phyloP scores from a whole-genome alignment of 1,139 yeast species.

The Pichia sp. region DNA sequence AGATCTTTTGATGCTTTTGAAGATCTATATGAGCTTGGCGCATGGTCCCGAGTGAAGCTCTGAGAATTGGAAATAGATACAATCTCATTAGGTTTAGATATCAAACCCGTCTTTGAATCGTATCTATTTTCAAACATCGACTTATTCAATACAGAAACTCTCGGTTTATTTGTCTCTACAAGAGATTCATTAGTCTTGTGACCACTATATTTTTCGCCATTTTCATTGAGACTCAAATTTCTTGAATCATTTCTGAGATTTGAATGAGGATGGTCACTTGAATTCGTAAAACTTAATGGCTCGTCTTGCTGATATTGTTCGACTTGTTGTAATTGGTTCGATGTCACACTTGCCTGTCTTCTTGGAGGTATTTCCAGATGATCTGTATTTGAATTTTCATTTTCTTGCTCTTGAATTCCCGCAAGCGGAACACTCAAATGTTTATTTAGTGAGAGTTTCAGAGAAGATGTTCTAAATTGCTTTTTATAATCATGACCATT shows the following conservation, averaged over 20 bases:
- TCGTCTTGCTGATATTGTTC: slow-evolving; percentile 1
- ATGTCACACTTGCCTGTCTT: neutral
- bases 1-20: neutral
- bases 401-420: slow-evolving; percentile 1
- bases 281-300: slow-evolving; percentile 4
- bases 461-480: slow-evolving; percentile 8
- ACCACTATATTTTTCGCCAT: too few species aligned
- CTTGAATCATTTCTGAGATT: neutral
- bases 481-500: slow-evolving; percentile 3
- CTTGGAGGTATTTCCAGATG: neutral
- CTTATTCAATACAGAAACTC: slow-evolving; percentile 22
- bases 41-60: neutral
- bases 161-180: slow-evolving; percentile 8
- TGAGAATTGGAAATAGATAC: neutral
- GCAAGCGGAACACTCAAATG: slow-evolving; percentile 5
- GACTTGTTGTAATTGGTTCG: too few species aligned
- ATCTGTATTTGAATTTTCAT: too few species aligned
- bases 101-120: slow-evolving; percentile 8
- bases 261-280: neutral
- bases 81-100: neutral
- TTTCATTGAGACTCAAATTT: neutral
- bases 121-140: slow-evolving; percentile 18
- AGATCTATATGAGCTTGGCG: too few species aligned
- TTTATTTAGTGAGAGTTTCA: slow-evolving; percentile 7
- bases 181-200: too few species aligned